These are phyloP conservation scores for Cryphonectria radicalis DNA, from an alignment of 2,329 filamentous ascomycete species.

Conservation along the genomic window DNA sequence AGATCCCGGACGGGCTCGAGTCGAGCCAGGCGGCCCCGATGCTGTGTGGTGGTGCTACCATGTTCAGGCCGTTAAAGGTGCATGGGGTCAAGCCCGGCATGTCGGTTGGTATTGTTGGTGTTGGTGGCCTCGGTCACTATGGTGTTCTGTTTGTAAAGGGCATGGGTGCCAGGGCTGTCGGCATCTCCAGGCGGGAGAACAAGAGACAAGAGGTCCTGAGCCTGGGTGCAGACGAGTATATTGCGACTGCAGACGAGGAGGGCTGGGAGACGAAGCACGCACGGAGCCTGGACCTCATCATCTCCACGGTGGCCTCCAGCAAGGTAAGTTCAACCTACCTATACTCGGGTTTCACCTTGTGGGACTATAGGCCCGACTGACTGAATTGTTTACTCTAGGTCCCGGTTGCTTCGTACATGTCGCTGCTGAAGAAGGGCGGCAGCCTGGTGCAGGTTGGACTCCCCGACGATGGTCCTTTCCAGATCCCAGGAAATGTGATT, in stretches of 20 bases:
- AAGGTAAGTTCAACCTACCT: conserved; percentile 45
- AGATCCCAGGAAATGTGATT: conserved; percentile 58
- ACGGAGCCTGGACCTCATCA: conserved; percentile 58
- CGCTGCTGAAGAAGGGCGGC: conserved; percentile 61
- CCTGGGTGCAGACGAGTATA: conserved; percentile 58
- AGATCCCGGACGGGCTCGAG: conserved; percentile 46
- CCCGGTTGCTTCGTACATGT: conserved; percentile 63
- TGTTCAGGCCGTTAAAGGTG: conserved; percentile 61
- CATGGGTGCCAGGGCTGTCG: conserved; percentile 62
- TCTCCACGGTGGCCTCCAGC: conserved; percentile 55
- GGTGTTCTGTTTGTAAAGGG: conserved; percentile 70
- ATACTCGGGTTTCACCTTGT: neutral
- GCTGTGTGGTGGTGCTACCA: conserved; percentile 71
- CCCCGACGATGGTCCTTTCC: conserved; percentile 55
- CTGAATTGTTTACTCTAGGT: conserved; percentile 7
- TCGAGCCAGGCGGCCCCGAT: conserved; percentile 59
- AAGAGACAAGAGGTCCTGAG: conserved; percentile 59
- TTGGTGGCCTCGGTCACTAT: conserved; percentile 71
- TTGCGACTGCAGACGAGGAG: conserved; percentile 48
- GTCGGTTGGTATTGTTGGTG: conserved; percentile 67
- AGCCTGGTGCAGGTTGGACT: conserved; percentile 66
- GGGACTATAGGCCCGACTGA: no score
- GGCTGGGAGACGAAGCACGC: conserved; percentile 58
- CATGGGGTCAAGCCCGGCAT: conserved; percentile 68
- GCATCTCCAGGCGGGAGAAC: conserved; percentile 55